A percentile compares a stretch with the other conserved stretches of the same genome.
These are phyloP conservation scores for Paradendryphiella salina DNA, from an alignment of 2,329 filamentous ascomycete genomes.

Conservation along the genomic window DNA sequence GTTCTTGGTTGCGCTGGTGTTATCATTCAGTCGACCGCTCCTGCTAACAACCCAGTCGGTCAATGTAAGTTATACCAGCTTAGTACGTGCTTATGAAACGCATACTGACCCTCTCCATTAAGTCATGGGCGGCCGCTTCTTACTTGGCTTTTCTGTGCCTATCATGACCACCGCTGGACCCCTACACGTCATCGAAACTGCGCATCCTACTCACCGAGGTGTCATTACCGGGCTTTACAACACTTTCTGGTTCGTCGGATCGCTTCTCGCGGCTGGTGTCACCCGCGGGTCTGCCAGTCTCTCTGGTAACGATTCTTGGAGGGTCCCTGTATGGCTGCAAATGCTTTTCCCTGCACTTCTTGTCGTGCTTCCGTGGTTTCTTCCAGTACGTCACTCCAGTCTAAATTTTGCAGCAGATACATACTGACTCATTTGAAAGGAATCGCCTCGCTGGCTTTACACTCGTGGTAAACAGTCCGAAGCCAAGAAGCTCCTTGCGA, in stretches of 20 bases:
- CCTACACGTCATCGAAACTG: slow-evolving; percentile 62
- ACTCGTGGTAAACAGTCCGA: slow-evolving; percentile 57
- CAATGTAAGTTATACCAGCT: slow-evolving; percentile 41
- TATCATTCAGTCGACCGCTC: slow-evolving; percentile 53
- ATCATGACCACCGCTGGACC: slow-evolving; percentile 61
- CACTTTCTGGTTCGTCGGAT: slow-evolving; percentile 51
- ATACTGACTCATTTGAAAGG: background rate
- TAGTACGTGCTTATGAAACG: background rate
- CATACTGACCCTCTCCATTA: background rate
- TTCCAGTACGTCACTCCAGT: slow-evolving; percentile 55
- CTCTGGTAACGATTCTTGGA: slow-evolving; percentile 25
- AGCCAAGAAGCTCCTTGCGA: slow-evolving; percentile 58
- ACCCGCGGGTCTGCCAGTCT: slow-evolving; percentile 28
- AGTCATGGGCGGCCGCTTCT: slow-evolving; percentile 60
- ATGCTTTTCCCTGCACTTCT: slow-evolving; percentile 46
- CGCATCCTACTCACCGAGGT: slow-evolving; percentile 63
- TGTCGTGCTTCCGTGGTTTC: slow-evolving; percentile 52
- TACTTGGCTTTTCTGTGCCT: slow-evolving; percentile 63
- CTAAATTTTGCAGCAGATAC: background rate
- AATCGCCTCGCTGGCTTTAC: slow-evolving; percentile 60
- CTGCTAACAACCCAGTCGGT: slow-evolving; percentile 42
- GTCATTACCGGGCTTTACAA: slow-evolving; percentile 51
- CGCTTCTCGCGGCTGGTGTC: slow-evolving; percentile 33
- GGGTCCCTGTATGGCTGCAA: slow-evolving; percentile 34
- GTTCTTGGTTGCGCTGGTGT: slow-evolving; percentile 55